Evolutionary conservation across 495 filamentous ascomycete species (phyloP).

Genomic region (Aspergillus ostianus): DNA sequence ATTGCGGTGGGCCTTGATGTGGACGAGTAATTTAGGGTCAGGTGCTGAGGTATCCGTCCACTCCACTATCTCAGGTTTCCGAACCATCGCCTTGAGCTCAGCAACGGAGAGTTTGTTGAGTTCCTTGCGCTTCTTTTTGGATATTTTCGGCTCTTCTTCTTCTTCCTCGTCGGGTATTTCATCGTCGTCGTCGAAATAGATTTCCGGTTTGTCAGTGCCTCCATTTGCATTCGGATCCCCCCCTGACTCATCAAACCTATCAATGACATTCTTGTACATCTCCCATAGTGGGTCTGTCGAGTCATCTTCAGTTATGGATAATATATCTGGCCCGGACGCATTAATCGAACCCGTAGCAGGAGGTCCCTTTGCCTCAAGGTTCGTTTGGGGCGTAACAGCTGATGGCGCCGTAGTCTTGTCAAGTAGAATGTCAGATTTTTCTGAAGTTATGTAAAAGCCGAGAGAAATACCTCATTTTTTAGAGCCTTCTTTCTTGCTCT

Average conservation of each 20-base stretch:
- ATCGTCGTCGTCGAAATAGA: slow-evolving; percentile 83
- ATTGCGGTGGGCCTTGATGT: slow-evolving; percentile 93
- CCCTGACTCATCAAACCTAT: slow-evolving; percentile 63
- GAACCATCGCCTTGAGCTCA: slow-evolving; percentile 87
- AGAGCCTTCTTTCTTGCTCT: slow-evolving; percentile 88
- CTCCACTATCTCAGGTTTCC: slow-evolving; percentile 90
- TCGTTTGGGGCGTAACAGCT: neutral
- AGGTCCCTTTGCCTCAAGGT: neutral
- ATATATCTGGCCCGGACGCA: slow-evolving; percentile 29
- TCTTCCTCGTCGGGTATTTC: slow-evolving; percentile 88
- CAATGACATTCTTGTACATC: slow-evolving; percentile 77
- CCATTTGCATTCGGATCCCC: slow-evolving; percentile 59
- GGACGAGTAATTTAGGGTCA: slow-evolving; percentile 85
- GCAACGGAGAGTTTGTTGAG: slow-evolving; percentile 90
- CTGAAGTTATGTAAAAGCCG: neutral
- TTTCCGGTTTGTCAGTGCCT: slow-evolving; percentile 79
- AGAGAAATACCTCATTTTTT: slow-evolving; percentile 45
- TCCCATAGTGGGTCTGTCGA: slow-evolving; percentile 75
- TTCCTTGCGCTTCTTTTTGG: slow-evolving; percentile 91
- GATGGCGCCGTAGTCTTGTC: neutral
- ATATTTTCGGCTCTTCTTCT: slow-evolving; percentile 65
- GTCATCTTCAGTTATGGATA: slow-evolving; percentile 33
- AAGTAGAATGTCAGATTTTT: neutral
- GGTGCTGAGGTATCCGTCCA: slow-evolving; percentile 95
- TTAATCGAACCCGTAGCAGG: slow-evolving; percentile 22